phyloP scores from a whole-genome alignment of 306 rosid species.

The apple (Malus domestica) region ASM211411v1 NC_041801.1:34463501-34464000 shows the following conservation, averaged over 20 bases:
- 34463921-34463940: not conserved
- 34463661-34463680: constrained; percentile 92
- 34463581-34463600: no score
- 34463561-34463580: no score
- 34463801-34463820: not conserved
- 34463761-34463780: not conserved
- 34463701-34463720: constrained; percentile 13
- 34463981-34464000: not conserved
- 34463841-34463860: not conserved
- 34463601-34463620: no score
- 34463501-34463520: no score
- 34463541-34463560: no score
- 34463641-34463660: no score
- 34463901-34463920: not conserved
- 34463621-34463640: no score
- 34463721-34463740: constrained; percentile 1
- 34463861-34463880: not conserved
- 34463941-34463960: not conserved
- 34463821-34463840: not conserved
- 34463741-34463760: not conserved
- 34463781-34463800: not conserved
- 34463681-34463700: constrained; percentile 82
- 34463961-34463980: not conserved
- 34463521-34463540: no score
- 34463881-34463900: not conserved